phyloP scores from a whole-genome alignment of 441 rosid genomes.

The Lagerstroemia fauriei region DNA sequence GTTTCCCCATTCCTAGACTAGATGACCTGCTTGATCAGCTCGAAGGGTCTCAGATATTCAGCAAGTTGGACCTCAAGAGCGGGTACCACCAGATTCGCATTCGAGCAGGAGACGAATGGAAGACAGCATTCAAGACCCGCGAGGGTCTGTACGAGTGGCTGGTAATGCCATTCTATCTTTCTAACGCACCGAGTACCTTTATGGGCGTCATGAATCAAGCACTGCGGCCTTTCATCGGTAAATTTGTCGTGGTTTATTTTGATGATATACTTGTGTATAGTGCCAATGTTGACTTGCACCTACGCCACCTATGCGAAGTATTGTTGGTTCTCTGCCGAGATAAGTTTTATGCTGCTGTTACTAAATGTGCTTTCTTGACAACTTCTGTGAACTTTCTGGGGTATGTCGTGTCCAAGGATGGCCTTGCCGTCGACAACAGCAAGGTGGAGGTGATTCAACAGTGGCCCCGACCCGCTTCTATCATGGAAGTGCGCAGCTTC shows the following conservation, averaged over 20 bases:
- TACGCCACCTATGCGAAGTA: not conserved
- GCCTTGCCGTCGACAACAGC: too few relatives aligned
- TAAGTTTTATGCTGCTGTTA: too few relatives aligned
- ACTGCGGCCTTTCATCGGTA: not conserved
- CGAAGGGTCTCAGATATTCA: not conserved
- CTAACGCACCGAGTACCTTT: not conserved
- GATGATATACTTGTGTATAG: not conserved
- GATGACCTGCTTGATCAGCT: not conserved
- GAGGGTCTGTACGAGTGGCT: constrained; percentile 8
- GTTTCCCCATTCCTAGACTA: not conserved
- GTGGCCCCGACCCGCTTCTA: too few relatives aligned
- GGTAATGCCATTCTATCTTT: not conserved
- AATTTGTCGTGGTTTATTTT: not conserved
- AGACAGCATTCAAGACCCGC: not conserved
- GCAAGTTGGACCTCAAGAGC: not conserved
- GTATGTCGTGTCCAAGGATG: too few relatives aligned
- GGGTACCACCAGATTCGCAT: too few relatives aligned
- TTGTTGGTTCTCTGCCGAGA: too few relatives aligned
- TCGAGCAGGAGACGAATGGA: too few relatives aligned
- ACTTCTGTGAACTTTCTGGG: too few relatives aligned
- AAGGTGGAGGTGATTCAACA: too few relatives aligned
- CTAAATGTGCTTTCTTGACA: too few relatives aligned
- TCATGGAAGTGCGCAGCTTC: too few relatives aligned
- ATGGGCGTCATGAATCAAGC: not conserved
- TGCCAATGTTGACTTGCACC: not conserved